A percentile compares a stretch with the other conserved stretches of the same genome.
phyloP scores from a whole-genome alignment of 2,329 filamentous ascomycete genomes.

The Cordyceps fumosorosea region DNA sequence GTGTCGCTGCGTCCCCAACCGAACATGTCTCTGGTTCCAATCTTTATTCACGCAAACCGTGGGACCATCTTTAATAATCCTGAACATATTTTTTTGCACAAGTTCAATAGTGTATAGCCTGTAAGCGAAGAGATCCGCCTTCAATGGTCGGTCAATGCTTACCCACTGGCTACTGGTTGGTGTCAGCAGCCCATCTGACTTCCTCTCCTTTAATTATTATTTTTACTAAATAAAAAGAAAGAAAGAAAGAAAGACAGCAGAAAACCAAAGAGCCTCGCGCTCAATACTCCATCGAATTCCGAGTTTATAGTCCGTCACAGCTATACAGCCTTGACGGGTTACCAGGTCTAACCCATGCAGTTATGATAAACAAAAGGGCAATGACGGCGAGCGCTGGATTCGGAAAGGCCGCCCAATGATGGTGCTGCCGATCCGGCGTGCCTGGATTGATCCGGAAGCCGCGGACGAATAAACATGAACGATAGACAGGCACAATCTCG shows the following conservation, averaged over 20 bases:
- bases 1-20: no score
- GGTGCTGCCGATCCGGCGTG: background rate
- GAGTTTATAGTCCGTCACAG: no score
- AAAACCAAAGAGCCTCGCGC: no score
- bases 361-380: no score
- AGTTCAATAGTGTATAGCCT: background rate
- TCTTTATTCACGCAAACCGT: background rate
- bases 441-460: background rate
- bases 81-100: background rate
- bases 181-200: background rate
- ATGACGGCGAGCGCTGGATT: no score
- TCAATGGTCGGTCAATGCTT: background rate
- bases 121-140: background rate
- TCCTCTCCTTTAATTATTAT: no score
- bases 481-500: background rate
- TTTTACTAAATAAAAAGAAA: no score
- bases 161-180: background rate
- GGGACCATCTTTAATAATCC: background rate
- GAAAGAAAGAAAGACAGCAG: no score
- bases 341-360: no score
- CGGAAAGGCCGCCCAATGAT: no score
- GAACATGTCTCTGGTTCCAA: background rate
- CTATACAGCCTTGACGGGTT: no score
- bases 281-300: no score
- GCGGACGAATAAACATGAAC: background rate